Base-by-base conservation (phyloP, 495 filamentous ascomycete species). In the Aspergillus heteromorphus region DNA sequence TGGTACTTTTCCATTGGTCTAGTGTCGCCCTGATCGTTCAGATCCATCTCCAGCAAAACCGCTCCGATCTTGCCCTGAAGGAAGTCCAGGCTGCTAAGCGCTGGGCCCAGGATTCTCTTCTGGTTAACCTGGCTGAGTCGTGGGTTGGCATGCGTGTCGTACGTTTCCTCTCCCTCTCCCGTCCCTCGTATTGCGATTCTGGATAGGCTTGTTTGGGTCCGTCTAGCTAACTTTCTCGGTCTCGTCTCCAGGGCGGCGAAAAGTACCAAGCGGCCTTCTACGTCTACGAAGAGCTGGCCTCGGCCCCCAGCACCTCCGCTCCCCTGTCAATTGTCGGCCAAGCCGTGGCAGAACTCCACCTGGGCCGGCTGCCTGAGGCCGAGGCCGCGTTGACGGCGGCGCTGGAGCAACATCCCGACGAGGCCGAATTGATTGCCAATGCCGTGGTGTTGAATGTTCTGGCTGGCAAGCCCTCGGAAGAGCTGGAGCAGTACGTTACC, bases 211-310 rank as follows among this genome's bases (percentile, higher is more conserved):
- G 13, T 38, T 41, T 14, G 10, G 20, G 14, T 30, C 11, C 6
- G 14, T 0, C 18, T 19, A n/a, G 25, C 40, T 56, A 50, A 47
- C 4, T 21, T 18, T 47, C 61, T 31, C 57, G 8, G 45, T 45
- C 38, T 58, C 42, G 30, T 31, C 4, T 53, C 40, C 48, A 95
- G 89, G 93, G 93, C 64, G 91, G 91, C 56, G 92, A 97, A 57
- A 91, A 88, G 70, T 98, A 97, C 76, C 93, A 97, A 69, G 87
- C 90, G 60, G 87, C 92, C 31, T 98, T 93, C 75, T 98, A 98
- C 79, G 92, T 98, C 60, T 98, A 90, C 66, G 92, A 97, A 73
- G 93, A 98, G 70, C 83, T 98, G 36, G 93, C 93, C 18, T 87
- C 95, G 69, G 84, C 87, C 19, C 87, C 89, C 16, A 82, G 86